phyloP scores from a whole-genome alignment of 345 rosid species.

The Lagerstroemia speciosa region DNA sequence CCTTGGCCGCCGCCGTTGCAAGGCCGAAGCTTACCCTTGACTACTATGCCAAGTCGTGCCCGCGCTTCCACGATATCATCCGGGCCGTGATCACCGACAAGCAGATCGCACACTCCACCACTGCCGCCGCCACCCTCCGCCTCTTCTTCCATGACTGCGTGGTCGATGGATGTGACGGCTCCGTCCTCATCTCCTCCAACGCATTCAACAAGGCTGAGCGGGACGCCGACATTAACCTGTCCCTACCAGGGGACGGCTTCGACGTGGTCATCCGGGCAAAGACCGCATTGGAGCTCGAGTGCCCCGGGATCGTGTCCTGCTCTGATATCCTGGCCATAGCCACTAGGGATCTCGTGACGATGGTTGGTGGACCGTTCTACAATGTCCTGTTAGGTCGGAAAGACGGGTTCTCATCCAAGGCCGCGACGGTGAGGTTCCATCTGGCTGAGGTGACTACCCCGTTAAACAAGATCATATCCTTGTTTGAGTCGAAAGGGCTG shows the following conservation, averaged over 20 bases:
- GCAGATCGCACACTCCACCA: slow-evolving; percentile 48
- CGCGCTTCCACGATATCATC: slow-evolving; percentile 34
- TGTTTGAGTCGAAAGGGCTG: slow-evolving; percentile 36
- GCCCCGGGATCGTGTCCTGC: slow-evolving; percentile 60
- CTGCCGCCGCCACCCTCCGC: slow-evolving; percentile 65
- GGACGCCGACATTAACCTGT: slow-evolving; percentile 39
- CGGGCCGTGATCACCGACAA: slow-evolving; percentile 29
- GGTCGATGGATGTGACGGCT: slow-evolving; percentile 69
- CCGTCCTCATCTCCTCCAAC: slow-evolving; percentile 51
- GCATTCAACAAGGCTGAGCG: slow-evolving; percentile 54
- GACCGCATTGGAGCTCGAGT: slow-evolving; percentile 59
- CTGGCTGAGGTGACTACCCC: slow-evolving; percentile 31
- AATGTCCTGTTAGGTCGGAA: slow-evolving; percentile 43
- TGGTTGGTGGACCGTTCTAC: slow-evolving; percentile 62
- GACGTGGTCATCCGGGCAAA: slow-evolving; percentile 49
- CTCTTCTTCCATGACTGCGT: slow-evolving; percentile 70
- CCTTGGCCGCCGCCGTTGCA: not conserved
- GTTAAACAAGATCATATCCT: slow-evolving; percentile 24
- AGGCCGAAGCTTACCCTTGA: slow-evolving; percentile 18
- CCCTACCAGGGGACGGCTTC: slow-evolving; percentile 71
- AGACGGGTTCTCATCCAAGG: slow-evolving; percentile 42
- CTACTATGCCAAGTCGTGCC: slow-evolving; percentile 55
- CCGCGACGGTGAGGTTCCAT: slow-evolving; percentile 26
- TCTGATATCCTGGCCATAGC: slow-evolving; percentile 57
- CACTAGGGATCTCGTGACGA: slow-evolving; percentile 48